Evolutionary conservation across 2,329 filamentous ascomycete species (phyloP), one percentile per base, ranked within the genome.

Genomic region (Fulvia fulva): DNA sequence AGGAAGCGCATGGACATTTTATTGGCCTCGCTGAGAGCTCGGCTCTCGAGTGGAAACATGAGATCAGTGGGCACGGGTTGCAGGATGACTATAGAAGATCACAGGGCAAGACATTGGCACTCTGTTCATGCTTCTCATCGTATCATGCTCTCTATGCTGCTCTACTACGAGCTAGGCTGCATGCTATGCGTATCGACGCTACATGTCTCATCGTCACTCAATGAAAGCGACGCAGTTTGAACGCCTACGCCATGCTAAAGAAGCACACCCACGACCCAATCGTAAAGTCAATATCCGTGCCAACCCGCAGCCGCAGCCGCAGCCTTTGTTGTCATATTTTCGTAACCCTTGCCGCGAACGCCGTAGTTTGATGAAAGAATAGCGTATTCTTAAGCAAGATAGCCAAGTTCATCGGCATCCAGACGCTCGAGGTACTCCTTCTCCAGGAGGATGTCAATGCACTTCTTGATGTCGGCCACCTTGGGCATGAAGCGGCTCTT

Each of bases 361-460:
- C 51, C 51, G 22, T 16, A 25, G 5, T 12, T n/a, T 12, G 37
- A 41, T 41, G 37, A 19, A 4, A 7, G 19, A 41, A 41, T 28
- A 49, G 41, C 43, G 12, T 49, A 25, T 22, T 16, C 34, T 54
- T 84, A 97, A 68, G 93, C 93, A 65, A 97, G 86, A 75, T 97
- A 97, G 57, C 93, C 91, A 60, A 99, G 83, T 72, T 97, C 91
- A 71, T 97, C 94, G 55, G 90, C 91, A 50, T 97, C 94, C 58
- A 97, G 79, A 57, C 94, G 90, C 80, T 99, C 94, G 51, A 99
- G 84, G 71, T 99, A 99, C 75, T 99, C 94, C 81, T 99, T 99
- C 81, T 99, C 94, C 64, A 99, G 87, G 43, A 99, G 82, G 64
- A 96, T 96, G 76, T 99, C 94, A 73, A 99, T 97, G 76, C 94